Percentiles rank a stretch among this genome's conserved stretches.
Conservation (phyloP, 2,329 filamentous ascomycete genomes). For the Trichoderma atroviride region DNA sequence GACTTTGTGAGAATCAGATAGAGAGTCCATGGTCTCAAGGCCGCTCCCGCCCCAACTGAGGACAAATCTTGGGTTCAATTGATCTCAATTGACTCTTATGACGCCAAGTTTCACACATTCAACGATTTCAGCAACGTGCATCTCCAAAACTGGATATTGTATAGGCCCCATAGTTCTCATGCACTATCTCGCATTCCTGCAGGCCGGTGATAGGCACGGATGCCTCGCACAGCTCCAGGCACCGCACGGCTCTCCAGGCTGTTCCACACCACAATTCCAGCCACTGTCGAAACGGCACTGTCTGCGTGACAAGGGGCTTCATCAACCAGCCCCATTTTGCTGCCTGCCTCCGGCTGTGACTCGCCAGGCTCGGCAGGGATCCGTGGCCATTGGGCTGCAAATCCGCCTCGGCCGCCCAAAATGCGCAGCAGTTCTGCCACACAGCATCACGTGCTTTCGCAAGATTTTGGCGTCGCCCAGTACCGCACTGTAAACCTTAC, state of each 20-base stretch:
- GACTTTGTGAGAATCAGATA: conserved; percentile 27
- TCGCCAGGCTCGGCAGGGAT: conserved; percentile 8
- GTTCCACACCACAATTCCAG: conserved; percentile 19
- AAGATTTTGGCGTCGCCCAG: conserved; percentile 20
- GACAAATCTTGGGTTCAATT: neutral
- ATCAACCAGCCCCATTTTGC: neutral
- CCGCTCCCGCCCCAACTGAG: neutral
- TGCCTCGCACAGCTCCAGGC: conserved; percentile 25
- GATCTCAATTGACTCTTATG: conserved; percentile 7
- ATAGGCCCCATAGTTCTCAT: conserved; percentile 16
- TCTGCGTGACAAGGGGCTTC: neutral
- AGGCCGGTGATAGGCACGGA: conserved; percentile 14
- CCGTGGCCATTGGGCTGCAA: conserved; percentile 16
- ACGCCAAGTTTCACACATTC: neutral
- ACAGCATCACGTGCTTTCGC: conserved; percentile 26
- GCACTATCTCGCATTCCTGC: conserved; percentile 30
- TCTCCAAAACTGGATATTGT: neutral
- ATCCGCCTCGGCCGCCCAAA: neutral
- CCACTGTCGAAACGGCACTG: conserved; percentile 20
- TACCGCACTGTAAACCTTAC: neutral
- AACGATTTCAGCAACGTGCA: neutral
- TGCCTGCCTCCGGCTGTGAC: conserved; percentile 18
- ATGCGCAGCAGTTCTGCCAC: neutral
- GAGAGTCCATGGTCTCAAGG: neutral
- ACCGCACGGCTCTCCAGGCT: conserved; percentile 19